Evolutionary conservation across 192 early-diverging fungal genomes (phyloP), one percentile per base, ranked within the genome.

Genomic region (Mortierella claussenii): DNA sequence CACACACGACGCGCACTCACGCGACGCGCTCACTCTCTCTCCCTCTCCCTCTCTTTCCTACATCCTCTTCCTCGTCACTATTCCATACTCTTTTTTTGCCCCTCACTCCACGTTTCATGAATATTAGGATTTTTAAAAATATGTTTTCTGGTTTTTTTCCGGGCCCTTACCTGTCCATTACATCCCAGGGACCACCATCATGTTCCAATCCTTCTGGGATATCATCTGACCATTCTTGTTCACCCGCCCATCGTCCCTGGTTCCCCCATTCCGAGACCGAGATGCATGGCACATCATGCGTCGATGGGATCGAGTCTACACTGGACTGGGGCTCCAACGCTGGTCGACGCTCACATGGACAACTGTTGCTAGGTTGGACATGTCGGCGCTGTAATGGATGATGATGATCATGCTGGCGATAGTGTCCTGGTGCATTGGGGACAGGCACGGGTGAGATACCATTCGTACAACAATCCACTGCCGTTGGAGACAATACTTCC

Each of bases 141-240:
- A n/a, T n/a, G n/a, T n/a, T n/a, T n/a, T n/a, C n/a, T n/a, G n/a
- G n/a, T n/a, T n/a, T n/a, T n/a, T n/a, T n/a, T n/a, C n/a, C n/a
- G n/a, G n/a, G n/a, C n/a, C n/a, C 73, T 76, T 76, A 45, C 73
- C 64, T 76, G 53, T 76, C 73, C 73, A 76, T 76, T 2, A 30
- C 26, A 27, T 67, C 65, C 73, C 73, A 76, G 26, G 65, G 73
- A 42, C 64, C 64, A 34, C 64, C 73, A 21, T 76, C 73, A 53
- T 76, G 73, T 40, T 76, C 73, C 18, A 76, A 59, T n/a, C 73
- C 73, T 15, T 60, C 58, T 15, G 73, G 73, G 37, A 76, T 61
- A 17, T 76, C 73, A 33, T 67, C 73, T 6, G 58, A 60, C 73
- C 73, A 76, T 23, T 52, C 64, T 44, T 62, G 63, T 34, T 76